Conservation (phyloP, 768 basidiomycete genomes). For the Amanita muscaria region DNA sequence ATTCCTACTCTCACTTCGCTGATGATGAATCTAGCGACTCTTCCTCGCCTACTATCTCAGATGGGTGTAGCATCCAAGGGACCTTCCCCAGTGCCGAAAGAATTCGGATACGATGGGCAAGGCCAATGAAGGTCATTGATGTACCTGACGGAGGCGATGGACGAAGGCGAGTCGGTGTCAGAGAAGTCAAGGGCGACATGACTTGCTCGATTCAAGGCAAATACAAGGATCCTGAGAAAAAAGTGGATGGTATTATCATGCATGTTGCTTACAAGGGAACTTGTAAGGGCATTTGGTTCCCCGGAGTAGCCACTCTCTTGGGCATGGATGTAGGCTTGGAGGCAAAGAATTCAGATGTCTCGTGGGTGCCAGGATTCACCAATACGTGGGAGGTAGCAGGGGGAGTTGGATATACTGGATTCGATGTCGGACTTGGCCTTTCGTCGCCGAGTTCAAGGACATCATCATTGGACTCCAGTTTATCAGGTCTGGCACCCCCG, state of each 20-base stretch:
- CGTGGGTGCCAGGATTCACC: conserved; percentile 49
- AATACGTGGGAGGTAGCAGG: conserved; percentile 56
- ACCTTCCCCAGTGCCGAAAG: conserved; percentile 73
- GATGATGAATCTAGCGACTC: conserved; percentile 81
- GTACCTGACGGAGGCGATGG: conserved; percentile 39
- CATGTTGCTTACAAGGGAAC: conserved; percentile 62
- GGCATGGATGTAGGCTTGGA: conserved; percentile 71
- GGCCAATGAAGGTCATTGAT: conserved; percentile 42
- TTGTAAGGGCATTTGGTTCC: conserved; percentile 74
- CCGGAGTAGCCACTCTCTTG: conserved; percentile 73
- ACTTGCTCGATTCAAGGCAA: conserved; percentile 49
- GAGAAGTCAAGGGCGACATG: conserved; percentile 62
- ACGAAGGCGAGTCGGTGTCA: conserved; percentile 61
- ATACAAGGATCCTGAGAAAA: conserved; percentile 26
- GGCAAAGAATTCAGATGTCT: conserved; percentile 57
- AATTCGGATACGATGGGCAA: conserved; percentile 72
- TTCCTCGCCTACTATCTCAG: conserved; percentile 41
- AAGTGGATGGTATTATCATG: conserved; percentile 50
- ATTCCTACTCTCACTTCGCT: conserved; percentile 63
- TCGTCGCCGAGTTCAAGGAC: conserved; percentile 31
- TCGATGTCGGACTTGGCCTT: conserved; percentile 41
- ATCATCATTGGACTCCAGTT: conserved; percentile 39
- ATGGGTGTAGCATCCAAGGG: conserved; percentile 63
- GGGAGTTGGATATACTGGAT: conserved; percentile 63
- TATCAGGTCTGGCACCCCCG: conserved; percentile 16